These are phyloP conservation scores for Lagenidium sp. DNA, from an alignment of 352 stramenopile species.

Conservation along the genomic window DNA sequence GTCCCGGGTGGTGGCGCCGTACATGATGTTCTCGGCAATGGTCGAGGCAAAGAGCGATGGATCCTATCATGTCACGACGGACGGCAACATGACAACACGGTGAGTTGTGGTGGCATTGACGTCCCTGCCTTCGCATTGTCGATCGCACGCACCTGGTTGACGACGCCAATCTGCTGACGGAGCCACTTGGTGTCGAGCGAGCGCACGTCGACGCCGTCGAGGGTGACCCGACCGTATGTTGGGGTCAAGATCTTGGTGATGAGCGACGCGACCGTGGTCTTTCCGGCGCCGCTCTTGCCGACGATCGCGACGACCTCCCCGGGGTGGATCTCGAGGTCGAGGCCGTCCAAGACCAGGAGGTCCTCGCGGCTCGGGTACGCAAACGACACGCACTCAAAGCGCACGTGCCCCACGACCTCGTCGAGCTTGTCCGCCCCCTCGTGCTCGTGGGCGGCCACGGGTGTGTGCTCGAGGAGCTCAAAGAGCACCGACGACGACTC, in stretches of 20 bases:
- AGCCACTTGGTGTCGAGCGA: conserved; percentile 61
- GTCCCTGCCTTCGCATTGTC: not conserved
- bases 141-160: conserved; percentile 41
- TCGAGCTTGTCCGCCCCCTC: conserved; percentile 35
- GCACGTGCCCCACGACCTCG: conserved; percentile 48
- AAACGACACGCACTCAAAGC: conserved; percentile 79
- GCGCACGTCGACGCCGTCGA: conserved; percentile 67
- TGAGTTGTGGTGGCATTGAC: not conserved
- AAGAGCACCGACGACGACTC: conserved; percentile 71
- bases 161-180: conserved; percentile 81
- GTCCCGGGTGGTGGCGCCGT: conserved; percentile 43
- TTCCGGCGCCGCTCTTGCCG: conserved; percentile 78
- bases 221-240: conserved; percentile 38
- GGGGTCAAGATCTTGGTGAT: conserved; percentile 73
- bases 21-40: conserved; percentile 84
- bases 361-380: conserved; percentile 75
- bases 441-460: conserved; percentile 12
- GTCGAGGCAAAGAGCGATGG: conserved; percentile 75
- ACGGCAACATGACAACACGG: not conserved
- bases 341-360: conserved; percentile 42
- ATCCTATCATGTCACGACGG: conserved; percentile 18
- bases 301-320: conserved; percentile 82
- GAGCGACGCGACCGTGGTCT: conserved; percentile 74
- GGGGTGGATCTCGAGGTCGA: conserved; percentile 63
- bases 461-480: conserved; percentile 39